A percentile compares a stretch with the other conserved stretches of the same genome.
Evolutionary conservation across 2,329 filamentous ascomycete genomes (phyloP).

Genomic region (Colletotrichum sp.): DNA sequence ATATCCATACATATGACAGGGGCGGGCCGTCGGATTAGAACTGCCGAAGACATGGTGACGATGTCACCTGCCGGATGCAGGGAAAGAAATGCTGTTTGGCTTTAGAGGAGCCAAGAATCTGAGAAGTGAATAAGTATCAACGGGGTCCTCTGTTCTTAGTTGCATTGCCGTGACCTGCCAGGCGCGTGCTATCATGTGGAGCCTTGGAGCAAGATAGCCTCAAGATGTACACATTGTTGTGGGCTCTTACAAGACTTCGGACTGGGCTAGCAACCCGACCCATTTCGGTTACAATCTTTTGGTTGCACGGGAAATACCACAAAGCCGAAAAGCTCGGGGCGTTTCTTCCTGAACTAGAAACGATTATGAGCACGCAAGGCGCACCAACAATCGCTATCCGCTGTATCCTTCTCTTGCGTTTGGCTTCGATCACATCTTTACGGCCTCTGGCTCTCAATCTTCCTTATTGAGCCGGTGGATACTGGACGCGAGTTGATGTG

Average conservation of each 20-base stretch:
- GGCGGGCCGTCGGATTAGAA: background rate
- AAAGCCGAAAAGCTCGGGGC: background rate
- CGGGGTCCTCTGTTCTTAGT: background rate
- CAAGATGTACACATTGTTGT: background rate
- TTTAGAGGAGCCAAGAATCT: background rate
- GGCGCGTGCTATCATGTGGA: background rate
- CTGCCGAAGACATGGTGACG: background rate
- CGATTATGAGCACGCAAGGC: background rate
- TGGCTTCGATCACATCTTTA: rapidly evolving
- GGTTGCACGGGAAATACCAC: background rate
- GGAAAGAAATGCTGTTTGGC: background rate
- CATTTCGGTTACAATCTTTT: rapidly evolving
- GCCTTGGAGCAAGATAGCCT: background rate
- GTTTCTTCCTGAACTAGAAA: background rate
- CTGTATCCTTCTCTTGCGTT: background rate
- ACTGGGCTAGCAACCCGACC: background rate
- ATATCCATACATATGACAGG: background rate
- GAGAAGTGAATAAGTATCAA: background rate
- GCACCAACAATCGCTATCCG: rapidly evolving
- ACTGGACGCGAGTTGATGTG: background rate
- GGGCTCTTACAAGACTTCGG: background rate
- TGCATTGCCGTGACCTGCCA: background rate
- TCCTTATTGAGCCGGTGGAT: background rate
- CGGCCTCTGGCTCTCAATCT: rapidly evolving
- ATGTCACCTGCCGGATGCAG: background rate